Conservation (phyloP, 2,329 filamentous ascomycete genomes). For the Cytospora piceicola region DNA sequence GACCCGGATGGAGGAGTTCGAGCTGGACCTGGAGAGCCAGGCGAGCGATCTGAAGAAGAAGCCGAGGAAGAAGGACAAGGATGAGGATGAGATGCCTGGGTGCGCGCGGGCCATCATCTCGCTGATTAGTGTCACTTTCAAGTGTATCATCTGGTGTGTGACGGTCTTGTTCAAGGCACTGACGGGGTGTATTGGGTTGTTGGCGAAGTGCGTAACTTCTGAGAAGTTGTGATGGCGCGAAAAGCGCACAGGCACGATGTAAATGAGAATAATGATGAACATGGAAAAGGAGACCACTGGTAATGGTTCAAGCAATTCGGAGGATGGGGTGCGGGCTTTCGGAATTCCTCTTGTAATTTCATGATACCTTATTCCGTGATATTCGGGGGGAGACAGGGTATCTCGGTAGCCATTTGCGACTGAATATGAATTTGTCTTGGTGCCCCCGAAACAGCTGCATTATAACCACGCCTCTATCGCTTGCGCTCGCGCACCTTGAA, state of each 20-base stretch:
- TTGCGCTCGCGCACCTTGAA: slow-evolving; percentile 67
- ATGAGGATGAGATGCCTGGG: slow-evolving; percentile 55
- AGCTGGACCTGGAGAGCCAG: slow-evolving; percentile 68
- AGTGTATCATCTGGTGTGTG: slow-evolving; percentile 61
- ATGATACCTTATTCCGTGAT: slow-evolving; percentile 28
- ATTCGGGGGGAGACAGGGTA: background rate
- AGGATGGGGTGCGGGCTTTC: slow-evolving; percentile 14
- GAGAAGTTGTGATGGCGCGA: slow-evolving; percentile 43
- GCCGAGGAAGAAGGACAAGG: slow-evolving; percentile 44
- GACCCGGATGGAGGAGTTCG: slow-evolving; percentile 59
- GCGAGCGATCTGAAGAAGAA: slow-evolving; percentile 51
- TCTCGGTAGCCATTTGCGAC: slow-evolving; percentile 2
- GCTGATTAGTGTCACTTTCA: slow-evolving; percentile 57
- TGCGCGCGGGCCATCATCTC: slow-evolving; percentile 54
- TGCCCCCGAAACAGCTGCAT: slow-evolving; percentile 9
- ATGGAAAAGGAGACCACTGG: slow-evolving; percentile 4
- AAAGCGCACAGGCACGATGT: slow-evolving; percentile 19
- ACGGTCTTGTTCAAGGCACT: slow-evolving; percentile 60
- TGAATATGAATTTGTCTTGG: background rate
- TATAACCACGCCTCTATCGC: slow-evolving; percentile 46
- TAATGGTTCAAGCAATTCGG: slow-evolving; percentile 22
- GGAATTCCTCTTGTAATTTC: slow-evolving; percentile 23
- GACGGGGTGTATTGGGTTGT: slow-evolving; percentile 52
- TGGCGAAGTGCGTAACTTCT: slow-evolving; percentile 55
- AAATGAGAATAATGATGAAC: slow-evolving; percentile 22